Evolutionary conservation across 176 grass and related monocot species (phyloP), one percentile per base, ranked within the genome.

Genomic region (Aegilops bicornis): DNA sequence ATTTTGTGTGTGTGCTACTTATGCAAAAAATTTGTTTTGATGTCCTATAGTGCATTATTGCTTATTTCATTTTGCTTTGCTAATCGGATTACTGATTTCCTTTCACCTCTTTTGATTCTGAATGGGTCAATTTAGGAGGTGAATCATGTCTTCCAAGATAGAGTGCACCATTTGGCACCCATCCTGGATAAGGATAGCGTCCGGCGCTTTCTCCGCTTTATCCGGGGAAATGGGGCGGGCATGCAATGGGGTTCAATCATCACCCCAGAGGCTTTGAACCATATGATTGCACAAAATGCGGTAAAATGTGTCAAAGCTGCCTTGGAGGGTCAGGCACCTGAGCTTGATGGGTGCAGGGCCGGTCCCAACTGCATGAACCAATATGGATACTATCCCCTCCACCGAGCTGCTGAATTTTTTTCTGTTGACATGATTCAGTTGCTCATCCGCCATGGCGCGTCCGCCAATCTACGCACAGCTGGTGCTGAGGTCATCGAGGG

Each of bases 341-440:
- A 31, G 75, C 84, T 79, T 23, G 2, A 0, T 70, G 32, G 76
- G 76, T 43, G 22, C 4, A 16, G 76, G 2, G 84, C 76, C 23
- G 78, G 69, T 14, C 84, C 84, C 35, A 86, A 86, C 64, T 86
- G 27, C 76, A 86, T 79, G 84, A 86, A 39, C 10, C 9, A 17
- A 6, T 79, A 42, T 68, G 84, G 84, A 20, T 86, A 69, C 67
- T 86, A 32, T 7, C 64, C 75, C 16, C 63, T 86, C 35, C 84
- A 86, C 17, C 5, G 58, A 86, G 76, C 76, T 69, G 84, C 84
- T 61, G 84, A 86, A 22, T n/a, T 29, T 6, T 86, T 86, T 12
- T 86, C 48, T 4, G 63, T 86, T 32, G 64, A 71, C 64, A 86
- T 86, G 84, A 69, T 86, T 25, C 69, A 86, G 45, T 79, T 86